Evolutionary conservation across 2,329 filamentous ascomycete species (phyloP).

Genomic region (Hypomyces rosellus): DNA sequence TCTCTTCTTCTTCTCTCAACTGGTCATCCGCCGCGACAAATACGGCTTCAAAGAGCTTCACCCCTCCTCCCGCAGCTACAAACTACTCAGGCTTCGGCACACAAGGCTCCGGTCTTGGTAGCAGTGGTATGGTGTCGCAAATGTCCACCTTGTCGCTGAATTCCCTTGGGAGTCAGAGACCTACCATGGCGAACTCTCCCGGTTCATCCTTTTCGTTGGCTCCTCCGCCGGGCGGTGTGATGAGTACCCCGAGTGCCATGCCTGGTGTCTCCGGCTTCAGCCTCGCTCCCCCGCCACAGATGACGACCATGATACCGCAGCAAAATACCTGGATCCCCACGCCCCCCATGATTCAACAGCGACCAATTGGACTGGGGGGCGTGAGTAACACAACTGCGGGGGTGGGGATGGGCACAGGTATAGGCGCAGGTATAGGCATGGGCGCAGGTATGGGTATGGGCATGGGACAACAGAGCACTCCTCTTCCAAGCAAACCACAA

Average conservation of each 20-base stretch:
- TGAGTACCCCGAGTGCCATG: constrained; percentile 13
- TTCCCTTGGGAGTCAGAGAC: constrained; percentile 28
- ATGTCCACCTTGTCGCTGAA: constrained; percentile 44
- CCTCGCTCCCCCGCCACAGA: constrained; percentile 39
- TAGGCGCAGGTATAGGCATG: too few species aligned
- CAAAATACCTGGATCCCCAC: constrained; percentile 16
- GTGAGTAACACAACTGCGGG: constrained; percentile 16
- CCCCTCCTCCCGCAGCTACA: constrained; percentile 24
- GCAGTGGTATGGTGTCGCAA: constrained; percentile 30
- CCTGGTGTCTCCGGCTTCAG: constrained; percentile 36
- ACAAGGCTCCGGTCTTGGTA: neutral
- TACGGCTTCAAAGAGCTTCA: constrained; percentile 9
- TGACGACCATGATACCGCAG: constrained; percentile 8
- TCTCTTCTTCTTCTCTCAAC: constrained; percentile 36
- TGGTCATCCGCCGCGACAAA: constrained; percentile 41
- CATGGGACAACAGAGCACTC: constrained; percentile 14
- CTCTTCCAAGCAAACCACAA: constrained; percentile 21
- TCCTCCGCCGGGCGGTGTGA: constrained; percentile 40
- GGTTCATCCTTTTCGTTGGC: constrained; percentile 51
- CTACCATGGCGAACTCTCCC: constrained; percentile 25
- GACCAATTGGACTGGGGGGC: constrained; percentile 12
- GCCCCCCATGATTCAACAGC: constrained; percentile 3
- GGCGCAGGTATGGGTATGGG: neutral
- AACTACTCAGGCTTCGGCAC: constrained; percentile 26
- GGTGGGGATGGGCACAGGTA: neutral